These are phyloP conservation scores for Agrostemma githago DNA, from an alignment of 148 eudicot genomes.

Conservation along the genomic window DNA sequence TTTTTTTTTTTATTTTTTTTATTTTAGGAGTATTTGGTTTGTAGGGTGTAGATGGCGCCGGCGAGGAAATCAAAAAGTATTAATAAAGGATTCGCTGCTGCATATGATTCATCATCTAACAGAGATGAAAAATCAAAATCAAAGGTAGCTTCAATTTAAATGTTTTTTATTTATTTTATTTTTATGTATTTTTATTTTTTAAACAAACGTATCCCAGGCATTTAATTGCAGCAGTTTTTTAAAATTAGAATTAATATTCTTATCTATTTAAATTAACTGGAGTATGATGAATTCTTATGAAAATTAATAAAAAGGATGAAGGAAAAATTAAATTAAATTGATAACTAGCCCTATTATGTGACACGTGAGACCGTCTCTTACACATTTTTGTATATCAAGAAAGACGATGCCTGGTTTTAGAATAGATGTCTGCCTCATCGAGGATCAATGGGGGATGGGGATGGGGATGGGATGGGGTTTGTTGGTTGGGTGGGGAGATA, in stretches of 20 bases:
- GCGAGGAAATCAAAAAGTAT: constrained; percentile 38
- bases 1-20: neutral
- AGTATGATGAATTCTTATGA: too few species aligned
- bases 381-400: too few species aligned
- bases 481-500: too few species aligned
- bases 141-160: constrained; percentile 30
- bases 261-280: too few species aligned
- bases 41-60: constrained; percentile 37
- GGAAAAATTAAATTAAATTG: too few species aligned
- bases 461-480: too few species aligned
- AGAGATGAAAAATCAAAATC: constrained; percentile 32
- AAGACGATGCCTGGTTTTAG: too few species aligned
- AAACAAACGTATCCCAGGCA: neutral
- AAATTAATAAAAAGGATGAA: too few species aligned
- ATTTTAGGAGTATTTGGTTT: neutral
- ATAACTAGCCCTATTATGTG: too few species aligned
- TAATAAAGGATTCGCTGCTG: constrained; percentile 27
- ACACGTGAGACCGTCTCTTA: too few species aligned
- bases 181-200: neutral
- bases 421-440: neutral
- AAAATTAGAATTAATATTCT: too few species aligned
- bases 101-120: constrained; percentile 28
- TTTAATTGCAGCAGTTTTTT: neutral
- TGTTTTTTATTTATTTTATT: neutral
- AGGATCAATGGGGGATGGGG: neutral